Evolutionary conservation across 2,329 filamentous ascomycete genomes (phyloP).

Genomic region (Neonectria coccinea): DNA sequence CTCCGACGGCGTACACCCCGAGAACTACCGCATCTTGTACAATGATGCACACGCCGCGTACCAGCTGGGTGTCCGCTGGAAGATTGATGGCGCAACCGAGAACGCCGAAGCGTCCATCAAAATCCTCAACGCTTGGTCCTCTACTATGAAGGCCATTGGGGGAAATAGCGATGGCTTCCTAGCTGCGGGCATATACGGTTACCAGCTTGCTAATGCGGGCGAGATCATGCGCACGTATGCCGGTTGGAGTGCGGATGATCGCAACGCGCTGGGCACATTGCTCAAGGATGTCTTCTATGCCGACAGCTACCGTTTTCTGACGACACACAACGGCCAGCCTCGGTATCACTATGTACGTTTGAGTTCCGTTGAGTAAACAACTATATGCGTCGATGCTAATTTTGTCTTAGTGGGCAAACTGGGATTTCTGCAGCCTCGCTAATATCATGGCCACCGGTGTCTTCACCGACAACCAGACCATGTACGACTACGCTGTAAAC

Average conservation of each 20-base stretch:
- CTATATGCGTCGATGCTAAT: too few relatives aligned
- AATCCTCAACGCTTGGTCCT: neutral
- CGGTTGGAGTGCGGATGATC: neutral
- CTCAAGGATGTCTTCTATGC: too few relatives aligned
- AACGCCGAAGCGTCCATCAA: neutral
- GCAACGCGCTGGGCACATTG: too few relatives aligned
- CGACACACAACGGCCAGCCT: too few relatives aligned
- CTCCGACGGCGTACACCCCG: neutral
- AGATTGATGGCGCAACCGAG: neutral
- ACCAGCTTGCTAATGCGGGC: neutral
- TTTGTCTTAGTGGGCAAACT: conserved; percentile 33
- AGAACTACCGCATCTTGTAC: neutral
- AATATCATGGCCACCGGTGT: conserved; percentile 56
- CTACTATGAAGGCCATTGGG: neutral
- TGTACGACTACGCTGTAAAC: conserved; percentile 52
- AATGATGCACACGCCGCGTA: neutral
- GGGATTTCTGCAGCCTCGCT: conserved; percentile 58
- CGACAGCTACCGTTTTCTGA: too few relatives aligned
- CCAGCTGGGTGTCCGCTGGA: neutral
- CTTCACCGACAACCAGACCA: conserved; percentile 55
- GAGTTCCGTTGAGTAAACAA: too few relatives aligned
- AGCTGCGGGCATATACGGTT: neutral
- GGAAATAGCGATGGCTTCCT: neutral
- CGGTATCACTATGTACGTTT: too few relatives aligned
- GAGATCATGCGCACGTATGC: neutral